Percentiles rank a stretch among this genome's conserved stretches.
phyloP scores from a whole-genome alignment of 1,284 basidiomycete genomes.

The Naganishia liquefaciens region DNA sequence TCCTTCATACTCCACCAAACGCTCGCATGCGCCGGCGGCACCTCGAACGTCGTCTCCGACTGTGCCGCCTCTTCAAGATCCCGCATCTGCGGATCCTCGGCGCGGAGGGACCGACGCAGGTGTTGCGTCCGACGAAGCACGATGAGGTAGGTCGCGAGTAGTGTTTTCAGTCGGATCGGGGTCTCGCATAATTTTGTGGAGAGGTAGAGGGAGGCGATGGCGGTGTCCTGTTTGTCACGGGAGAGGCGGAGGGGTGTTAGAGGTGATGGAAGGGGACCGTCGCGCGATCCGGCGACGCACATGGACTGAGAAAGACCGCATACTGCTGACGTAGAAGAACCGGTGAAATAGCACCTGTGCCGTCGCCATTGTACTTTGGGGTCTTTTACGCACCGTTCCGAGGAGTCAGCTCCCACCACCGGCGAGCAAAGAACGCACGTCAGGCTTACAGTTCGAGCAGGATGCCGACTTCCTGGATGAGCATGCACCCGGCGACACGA shows the following conservation, averaged over 20 bases:
- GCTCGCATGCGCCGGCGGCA: conserved; percentile 17
- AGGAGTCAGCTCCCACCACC: neutral
- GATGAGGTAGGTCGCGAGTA: conserved; percentile 91
- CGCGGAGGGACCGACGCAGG: conserved; percentile 58
- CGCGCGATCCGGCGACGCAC: conserved; percentile 63
- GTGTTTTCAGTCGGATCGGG: conserved; percentile 82
- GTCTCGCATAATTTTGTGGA: conserved; percentile 96
- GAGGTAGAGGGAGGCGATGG: conserved; percentile 89
- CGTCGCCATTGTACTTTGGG: conserved; percentile 93
- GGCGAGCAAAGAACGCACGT: neutral
- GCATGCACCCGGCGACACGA: conserved; percentile 80
- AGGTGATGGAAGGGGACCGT: conserved; percentile 5
- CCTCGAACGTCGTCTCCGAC: conserved; percentile 8
- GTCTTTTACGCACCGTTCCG: conserved; percentile 59
- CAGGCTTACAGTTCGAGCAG: conserved; percentile 75
- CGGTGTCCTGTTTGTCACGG: conserved; percentile 69
- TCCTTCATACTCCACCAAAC: conserved; percentile 47
- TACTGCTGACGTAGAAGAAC: conserved; percentile 93
- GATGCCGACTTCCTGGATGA: conserved; percentile 92
- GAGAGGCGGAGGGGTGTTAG: neutral
- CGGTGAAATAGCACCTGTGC: conserved; percentile 95
- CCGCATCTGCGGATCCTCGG: neutral
- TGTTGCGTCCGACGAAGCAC: conserved; percentile 56
- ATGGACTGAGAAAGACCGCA: conserved; percentile 87
- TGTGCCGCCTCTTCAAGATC: neutral